A percentile compares a stretch with the other conserved stretches of the same genome.
phyloP scores from a whole-genome alignment of 208 protist species.

The Leptomonas seymouri region DNA sequence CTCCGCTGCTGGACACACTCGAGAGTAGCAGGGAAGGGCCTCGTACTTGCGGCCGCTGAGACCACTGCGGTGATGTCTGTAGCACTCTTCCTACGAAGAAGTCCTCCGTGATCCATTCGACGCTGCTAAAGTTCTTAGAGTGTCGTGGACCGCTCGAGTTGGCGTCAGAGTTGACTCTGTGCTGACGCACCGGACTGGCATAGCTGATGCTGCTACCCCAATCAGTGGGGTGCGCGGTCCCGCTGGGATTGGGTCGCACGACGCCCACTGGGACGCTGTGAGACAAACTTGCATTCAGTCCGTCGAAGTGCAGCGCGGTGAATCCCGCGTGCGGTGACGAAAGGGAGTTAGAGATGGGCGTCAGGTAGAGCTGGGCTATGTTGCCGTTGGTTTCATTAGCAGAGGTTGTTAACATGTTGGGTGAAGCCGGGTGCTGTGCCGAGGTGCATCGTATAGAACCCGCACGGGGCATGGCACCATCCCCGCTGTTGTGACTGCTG shows the following conservation, averaged over 20 bases:
- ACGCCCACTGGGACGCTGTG: background rate
- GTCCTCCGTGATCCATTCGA: background rate
- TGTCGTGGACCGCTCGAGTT: background rate
- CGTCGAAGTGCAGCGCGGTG: constrained; percentile 19
- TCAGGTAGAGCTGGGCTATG: constrained; percentile 28
- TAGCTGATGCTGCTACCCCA: constrained; percentile 1
- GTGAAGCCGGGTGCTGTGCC: background rate
- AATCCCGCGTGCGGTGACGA: constrained; percentile 12
- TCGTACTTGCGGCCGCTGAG: background rate
- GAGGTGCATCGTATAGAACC: constrained; percentile 6
- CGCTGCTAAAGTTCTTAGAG: constrained; percentile 4
- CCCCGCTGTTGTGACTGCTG: background rate
- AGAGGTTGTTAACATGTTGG: constrained; percentile 1
- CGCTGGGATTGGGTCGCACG: background rate
- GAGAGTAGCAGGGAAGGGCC: background rate
- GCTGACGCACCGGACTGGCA: background rate
- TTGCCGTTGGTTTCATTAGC: constrained; percentile 15
- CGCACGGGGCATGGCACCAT: background rate
- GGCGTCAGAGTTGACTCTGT: background rate
- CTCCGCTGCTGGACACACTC: background rate
- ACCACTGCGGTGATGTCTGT: background rate
- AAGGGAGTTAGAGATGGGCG: constrained; percentile 26
- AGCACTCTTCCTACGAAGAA: background rate
- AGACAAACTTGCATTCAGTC: constrained; percentile 19
- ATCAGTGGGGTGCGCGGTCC: background rate